phyloP scores from a whole-genome alignment of 2,329 filamentous ascomycete species.

The Lojkania enalia region DNA sequence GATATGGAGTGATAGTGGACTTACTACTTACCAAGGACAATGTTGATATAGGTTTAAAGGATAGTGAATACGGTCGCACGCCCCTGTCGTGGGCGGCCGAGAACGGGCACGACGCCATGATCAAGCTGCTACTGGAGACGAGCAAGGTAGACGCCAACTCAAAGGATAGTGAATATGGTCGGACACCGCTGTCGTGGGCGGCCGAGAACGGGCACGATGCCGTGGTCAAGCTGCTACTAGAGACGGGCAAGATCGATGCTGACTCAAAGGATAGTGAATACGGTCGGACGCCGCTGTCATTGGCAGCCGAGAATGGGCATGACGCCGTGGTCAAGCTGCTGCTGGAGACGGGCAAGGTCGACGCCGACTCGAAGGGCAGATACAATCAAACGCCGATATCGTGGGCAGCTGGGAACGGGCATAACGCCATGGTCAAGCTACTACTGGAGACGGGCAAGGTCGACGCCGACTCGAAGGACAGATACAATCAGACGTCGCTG shows the following conservation, averaged over 20 bases:
- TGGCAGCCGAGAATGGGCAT: constrained; percentile 2
- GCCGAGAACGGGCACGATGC: too few relatives aligned
- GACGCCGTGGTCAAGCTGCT: constrained; percentile 1
- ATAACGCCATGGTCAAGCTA: background rate
- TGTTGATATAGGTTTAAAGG: too few relatives aligned
- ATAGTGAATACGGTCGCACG: constrained; percentile 8
- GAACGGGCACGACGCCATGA: constrained; percentile 5
- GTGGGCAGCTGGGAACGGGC: constrained; percentile 4
- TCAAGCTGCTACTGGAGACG: constrained; percentile 3
- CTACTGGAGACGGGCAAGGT: background rate
- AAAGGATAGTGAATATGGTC: background rate
- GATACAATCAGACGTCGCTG: background rate
- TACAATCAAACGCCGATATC: constrained; percentile 3
- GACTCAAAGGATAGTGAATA: too few relatives aligned
- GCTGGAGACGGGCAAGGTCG: too few relatives aligned
- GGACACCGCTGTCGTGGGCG: constrained; percentile 5
- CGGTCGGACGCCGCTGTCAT: too few relatives aligned
- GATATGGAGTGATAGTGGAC: too few relatives aligned
- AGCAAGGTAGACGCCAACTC: constrained; percentile 1
- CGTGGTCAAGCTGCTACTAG: too few relatives aligned
- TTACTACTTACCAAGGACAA: too few relatives aligned
- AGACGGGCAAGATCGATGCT: too few relatives aligned
- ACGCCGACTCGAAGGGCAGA: background rate
- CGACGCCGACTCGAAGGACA: background rate
- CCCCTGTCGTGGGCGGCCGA: constrained; percentile 11